Evolutionary conservation across 2,329 filamentous ascomycete species (phyloP).

Genomic region (Trichoderma aggressivum): DNA sequence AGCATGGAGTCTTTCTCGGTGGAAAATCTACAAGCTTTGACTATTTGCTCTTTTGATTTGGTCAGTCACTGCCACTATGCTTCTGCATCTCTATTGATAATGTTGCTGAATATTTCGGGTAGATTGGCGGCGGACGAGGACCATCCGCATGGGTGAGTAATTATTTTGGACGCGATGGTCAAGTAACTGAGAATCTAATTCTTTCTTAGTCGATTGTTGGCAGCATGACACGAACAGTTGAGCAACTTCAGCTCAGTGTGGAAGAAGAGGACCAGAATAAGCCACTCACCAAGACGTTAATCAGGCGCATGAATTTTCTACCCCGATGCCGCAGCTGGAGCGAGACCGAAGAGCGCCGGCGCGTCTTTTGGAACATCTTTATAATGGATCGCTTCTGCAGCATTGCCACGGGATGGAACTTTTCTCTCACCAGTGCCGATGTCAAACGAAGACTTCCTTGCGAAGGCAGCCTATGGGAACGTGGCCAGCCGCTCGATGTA

Average conservation of each 20-base stretch:
- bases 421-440: slow-evolving; percentile 9
- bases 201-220: neutral
- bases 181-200: neutral
- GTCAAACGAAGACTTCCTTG: neutral
- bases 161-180: neutral
- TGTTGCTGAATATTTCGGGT: neutral
- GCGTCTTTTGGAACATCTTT: neutral
- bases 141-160: neutral
- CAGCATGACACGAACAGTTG: neutral
- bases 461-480: neutral
- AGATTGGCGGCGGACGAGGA: neutral
- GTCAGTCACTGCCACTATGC: neutral
- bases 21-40: neutral
- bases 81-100: neutral
- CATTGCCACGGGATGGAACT: slow-evolving; percentile 19
- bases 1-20: neutral
- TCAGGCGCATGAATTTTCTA: neutral
- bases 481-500: neutral
- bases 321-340: neutral
- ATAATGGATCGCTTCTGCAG: slow-evolving; percentile 1
- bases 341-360: neutral
- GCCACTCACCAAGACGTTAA: neutral
- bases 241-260: neutral
- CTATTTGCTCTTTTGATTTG: neutral
- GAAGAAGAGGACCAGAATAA: neutral